Percentiles rank a stretch among this genome's conserved stretches.
These are phyloP conservation scores for Xanthoconium purpureum DNA, from an alignment of 768 basidiomycete genomes.

Conservation along the genomic window DNA sequence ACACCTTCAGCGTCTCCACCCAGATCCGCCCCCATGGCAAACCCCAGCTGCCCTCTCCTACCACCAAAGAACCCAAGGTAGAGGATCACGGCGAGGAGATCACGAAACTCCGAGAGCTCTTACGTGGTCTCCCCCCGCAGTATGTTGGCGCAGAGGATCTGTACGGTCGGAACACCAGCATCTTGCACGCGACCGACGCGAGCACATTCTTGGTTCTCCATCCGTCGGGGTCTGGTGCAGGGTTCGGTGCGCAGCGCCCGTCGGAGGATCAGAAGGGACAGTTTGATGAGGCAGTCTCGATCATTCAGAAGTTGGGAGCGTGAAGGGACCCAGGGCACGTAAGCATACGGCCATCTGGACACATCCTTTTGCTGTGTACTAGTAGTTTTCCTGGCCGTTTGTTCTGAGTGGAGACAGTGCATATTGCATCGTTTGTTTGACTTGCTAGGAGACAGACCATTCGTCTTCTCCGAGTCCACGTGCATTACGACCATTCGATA, in stretches of 20 bases:
- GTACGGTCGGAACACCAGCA: constrained; percentile 67
- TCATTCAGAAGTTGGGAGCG: constrained; percentile 49
- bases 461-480: too few relatives aligned
- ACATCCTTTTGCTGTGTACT: too few relatives aligned
- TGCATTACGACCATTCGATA: too few relatives aligned
- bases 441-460: too few relatives aligned
- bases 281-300: constrained; percentile 69
- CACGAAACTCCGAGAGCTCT: constrained; percentile 49
- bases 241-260: constrained; percentile 44
- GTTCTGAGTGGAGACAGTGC: too few relatives aligned
- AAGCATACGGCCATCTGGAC: too few relatives aligned
- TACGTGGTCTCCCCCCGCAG: constrained; percentile 44
- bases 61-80: constrained; percentile 49
- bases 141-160: constrained; percentile 64
- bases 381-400: not conserved
- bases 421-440: too few relatives aligned
- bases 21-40: constrained; percentile 50
- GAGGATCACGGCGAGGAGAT: constrained; percentile 6
- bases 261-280: constrained; percentile 61
- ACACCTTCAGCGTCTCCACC: constrained; percentile 44
- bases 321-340: not conserved
- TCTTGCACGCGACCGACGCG: constrained; percentile 44
- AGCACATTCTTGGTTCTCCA: not conserved
- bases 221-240: constrained; percentile 52
- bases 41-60: constrained; percentile 38